These are phyloP conservation scores for Arctium minus DNA, from an alignment of 129 eudicot species.

Conservation along the genomic window DNA sequence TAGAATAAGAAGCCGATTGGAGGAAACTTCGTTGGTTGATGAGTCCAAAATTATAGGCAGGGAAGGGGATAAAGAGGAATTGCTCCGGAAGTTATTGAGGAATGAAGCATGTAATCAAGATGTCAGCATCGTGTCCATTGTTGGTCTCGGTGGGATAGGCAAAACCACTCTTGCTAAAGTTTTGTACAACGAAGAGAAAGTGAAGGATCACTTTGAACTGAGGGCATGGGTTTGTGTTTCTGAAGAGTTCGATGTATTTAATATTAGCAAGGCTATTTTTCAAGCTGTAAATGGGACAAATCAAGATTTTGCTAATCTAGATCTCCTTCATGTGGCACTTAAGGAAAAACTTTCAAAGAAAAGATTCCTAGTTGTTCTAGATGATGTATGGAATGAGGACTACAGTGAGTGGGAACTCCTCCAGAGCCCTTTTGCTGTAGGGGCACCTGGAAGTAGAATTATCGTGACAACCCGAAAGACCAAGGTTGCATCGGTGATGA, in stretches of 20 bases:
- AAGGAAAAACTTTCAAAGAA: slow-evolving; percentile 9
- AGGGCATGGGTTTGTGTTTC: background rate
- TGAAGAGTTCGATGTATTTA: background rate
- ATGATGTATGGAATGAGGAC: slow-evolving; percentile 15
- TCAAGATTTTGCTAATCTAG: slow-evolving; percentile 8
- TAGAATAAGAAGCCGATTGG: background rate
- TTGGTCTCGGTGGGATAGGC: background rate
- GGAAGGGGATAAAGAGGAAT: background rate
- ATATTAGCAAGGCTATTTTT: slow-evolving; percentile 7
- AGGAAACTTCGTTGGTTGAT: background rate
- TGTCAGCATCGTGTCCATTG: background rate
- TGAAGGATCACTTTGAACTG: background rate
- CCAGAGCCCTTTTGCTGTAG: slow-evolving; percentile 20
- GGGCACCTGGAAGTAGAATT: background rate
- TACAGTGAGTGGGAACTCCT: slow-evolving; percentile 21
- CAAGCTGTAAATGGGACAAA: background rate
- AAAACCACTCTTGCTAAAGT: background rate
- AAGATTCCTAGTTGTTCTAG: background rate
- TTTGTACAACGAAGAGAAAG: background rate
- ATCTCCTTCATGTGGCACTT: slow-evolving; percentile 24
- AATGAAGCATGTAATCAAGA: background rate
- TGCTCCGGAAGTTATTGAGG: background rate
- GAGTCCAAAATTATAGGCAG: background rate
- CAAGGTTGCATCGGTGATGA: slow-evolving; percentile 9
- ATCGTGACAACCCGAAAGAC: slow-evolving; percentile 6